A percentile compares a stretch with the other conserved stretches of the same genome.
Evolutionary conservation across 345 rosid genomes (phyloP).

Genomic region (Geranium brycei): DNA sequence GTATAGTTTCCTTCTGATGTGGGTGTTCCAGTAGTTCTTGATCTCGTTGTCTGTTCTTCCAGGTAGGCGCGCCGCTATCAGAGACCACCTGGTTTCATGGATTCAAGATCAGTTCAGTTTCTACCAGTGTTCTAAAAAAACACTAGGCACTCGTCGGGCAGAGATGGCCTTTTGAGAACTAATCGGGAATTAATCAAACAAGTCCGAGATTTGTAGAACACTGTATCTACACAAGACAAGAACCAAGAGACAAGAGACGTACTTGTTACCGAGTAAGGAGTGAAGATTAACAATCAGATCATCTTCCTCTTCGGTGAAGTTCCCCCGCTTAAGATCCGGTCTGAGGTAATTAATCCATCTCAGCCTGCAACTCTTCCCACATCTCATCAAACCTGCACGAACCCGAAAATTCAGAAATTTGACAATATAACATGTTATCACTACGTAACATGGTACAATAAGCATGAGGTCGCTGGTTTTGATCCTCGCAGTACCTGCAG

Average conservation of each 20-base stretch:
- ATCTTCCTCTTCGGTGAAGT: constrained; percentile 69
- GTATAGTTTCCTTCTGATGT: constrained; percentile 10
- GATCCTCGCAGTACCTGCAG: constrained; percentile 25
- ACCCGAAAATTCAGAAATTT: neutral
- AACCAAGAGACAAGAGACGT: constrained; percentile 1
- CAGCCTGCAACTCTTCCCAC: constrained; percentile 77
- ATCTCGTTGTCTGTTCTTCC: constrained; percentile 15
- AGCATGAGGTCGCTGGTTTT: too few species aligned
- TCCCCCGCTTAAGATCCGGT: constrained; percentile 83
- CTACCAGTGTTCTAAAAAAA: too few species aligned
- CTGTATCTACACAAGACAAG: neutral
- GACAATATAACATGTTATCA: neutral
- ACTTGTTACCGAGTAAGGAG: constrained; percentile 81
- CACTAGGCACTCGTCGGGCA: too few species aligned
- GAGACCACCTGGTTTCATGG: constrained; percentile 46
- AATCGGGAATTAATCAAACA: too few species aligned
- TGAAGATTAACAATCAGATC: constrained; percentile 71
- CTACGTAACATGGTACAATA: too few species aligned
- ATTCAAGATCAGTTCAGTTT: neutral
- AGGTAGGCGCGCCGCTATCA: constrained; percentile 16
- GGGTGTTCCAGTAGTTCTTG: constrained; percentile 13
- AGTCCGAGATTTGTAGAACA: too few species aligned
- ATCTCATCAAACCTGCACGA: constrained; percentile 33
- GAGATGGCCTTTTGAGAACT: too few species aligned
- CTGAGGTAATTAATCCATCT: constrained; percentile 64